phyloP scores from a whole-genome alignment of 2,329 filamentous ascomycete species.

The Colletotrichum sp. region DNA sequence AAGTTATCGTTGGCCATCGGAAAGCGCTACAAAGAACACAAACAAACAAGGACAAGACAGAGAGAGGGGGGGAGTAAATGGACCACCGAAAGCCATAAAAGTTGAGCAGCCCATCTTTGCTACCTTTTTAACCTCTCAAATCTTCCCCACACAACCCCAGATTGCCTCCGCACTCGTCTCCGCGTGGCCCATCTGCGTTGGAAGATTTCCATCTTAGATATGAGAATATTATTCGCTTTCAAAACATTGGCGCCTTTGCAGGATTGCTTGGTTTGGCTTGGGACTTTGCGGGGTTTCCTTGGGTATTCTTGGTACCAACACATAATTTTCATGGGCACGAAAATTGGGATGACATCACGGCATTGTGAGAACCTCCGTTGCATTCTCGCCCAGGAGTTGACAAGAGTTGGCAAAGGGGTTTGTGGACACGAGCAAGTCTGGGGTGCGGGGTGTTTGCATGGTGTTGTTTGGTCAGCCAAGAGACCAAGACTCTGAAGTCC shows the following conservation, averaged over 20 bases:
- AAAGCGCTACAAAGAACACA: not conserved
- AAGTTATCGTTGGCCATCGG: not conserved
- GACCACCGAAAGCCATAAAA: not conserved
- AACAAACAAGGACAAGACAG: too few relatives aligned
- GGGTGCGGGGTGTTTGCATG: not conserved
- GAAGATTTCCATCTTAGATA: not conserved
- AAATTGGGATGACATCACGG: not conserved
- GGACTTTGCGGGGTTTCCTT: not conserved
- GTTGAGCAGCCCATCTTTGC: not conserved
- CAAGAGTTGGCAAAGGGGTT: slow-evolving; percentile 9
- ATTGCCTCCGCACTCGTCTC: not conserved
- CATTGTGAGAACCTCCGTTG: not conserved
- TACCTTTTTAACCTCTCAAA: not conserved
- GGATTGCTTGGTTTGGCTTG: not conserved
- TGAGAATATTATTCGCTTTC: not conserved
- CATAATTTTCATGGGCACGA: not conserved
- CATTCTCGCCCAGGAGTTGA: not conserved
- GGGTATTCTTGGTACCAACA: not conserved
- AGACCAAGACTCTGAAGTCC: not conserved
- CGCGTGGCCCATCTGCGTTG: not conserved
- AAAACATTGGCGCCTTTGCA: not conserved
- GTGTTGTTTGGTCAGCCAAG: slow-evolving; percentile 2
- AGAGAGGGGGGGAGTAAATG: not conserved
- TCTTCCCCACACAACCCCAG: not conserved
- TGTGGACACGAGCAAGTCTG: not conserved